Base-by-base conservation (phyloP, 176 grass and related monocot species). In the Poa pratensis region DNA sequence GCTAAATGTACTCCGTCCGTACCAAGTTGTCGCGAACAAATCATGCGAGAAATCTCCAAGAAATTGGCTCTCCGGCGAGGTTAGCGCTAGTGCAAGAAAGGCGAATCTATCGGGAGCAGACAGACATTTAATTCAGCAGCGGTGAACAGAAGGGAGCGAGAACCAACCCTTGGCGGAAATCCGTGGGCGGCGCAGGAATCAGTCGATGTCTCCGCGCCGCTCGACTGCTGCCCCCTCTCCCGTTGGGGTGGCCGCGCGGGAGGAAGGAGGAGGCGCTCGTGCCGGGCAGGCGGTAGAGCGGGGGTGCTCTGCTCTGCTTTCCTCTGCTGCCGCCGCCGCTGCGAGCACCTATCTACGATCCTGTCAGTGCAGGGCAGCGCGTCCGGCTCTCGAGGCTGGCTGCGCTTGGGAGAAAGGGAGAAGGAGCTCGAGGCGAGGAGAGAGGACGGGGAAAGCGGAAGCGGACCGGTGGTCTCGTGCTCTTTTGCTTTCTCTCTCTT, bases 151-250 rank as follows among this genome's bases (percentile, higher is more conserved):
- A 64, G 63, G 28, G 7, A 15, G 63, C 0, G 14, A 4, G 4
- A 32, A 69, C 88, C 43, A 57, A 77, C 84, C 83, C 82, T 63
- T 5, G 79, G 73, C 63, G 54, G 61, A 81, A 85, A 81, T 52
- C 87, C 20, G 69, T 20, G 78, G 70, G 82, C 58, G 45, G 37
- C 42, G 42, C 19, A 7, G 12, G 34, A 78, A 54, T 23, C 43
- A 57, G 7, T 52, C 24, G 45, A 48, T 48, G 45, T 23, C 77
- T 5, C 52, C 24, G 4, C 24, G 4, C 12, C 11, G 16, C 67
- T 53, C 14, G 7, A 0, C 17, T 22, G 9, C 72, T 53, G 26
- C 61, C 53, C 28, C 32, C 9, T 20, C 35, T 17, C 11, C 23
- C 72, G 30, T 5, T 17, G 39, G 28, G 3, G 12, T 62, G 77